Evolutionary conservation across 371 early-diverging fungal genomes (phyloP).

Genomic region (Mortierella sp.): DNA sequence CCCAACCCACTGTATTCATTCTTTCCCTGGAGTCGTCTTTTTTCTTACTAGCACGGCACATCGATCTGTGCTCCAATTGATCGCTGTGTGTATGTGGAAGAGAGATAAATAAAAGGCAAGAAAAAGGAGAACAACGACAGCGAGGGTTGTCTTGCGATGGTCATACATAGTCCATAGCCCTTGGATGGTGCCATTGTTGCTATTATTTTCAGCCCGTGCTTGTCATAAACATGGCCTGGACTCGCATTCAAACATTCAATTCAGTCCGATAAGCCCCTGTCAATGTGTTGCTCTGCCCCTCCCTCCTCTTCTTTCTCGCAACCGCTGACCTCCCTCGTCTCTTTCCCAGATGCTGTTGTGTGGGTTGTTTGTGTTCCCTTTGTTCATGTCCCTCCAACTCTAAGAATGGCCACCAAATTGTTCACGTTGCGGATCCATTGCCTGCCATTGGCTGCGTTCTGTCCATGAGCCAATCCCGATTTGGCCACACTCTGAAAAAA

Average conservation of each 20-base stretch:
- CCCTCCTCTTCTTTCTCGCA: background rate
- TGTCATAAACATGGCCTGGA: too few relatives aligned
- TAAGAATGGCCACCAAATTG: slow-evolving; percentile 8
- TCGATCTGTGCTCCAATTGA: slow-evolving; percentile 1
- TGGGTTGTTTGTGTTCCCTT: slow-evolving; percentile 1
- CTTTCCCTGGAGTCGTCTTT: background rate
- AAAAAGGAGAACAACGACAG: too few relatives aligned
- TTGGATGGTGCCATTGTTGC: too few relatives aligned
- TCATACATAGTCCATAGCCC: too few relatives aligned
- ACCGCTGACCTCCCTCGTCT: background rate
- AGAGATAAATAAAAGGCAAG: background rate
- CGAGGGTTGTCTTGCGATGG: too few relatives aligned
- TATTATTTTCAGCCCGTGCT: too few relatives aligned
- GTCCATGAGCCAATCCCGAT: slow-evolving; percentile 5
- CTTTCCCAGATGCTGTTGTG: background rate
- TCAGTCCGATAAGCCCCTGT: background rate
- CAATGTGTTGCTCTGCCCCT: slow-evolving; percentile 1
- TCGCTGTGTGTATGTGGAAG: background rate
- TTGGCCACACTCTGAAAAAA: background rate
- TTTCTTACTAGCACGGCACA: background rate
- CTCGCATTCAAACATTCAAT: background rate
- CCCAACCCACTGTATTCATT: slow-evolving; percentile 1
- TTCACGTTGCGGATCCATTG: slow-evolving; percentile 9
- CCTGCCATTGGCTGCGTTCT: background rate
- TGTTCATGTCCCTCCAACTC: background rate